Conservation (phyloP, 331 rosid species). For the Prunus yedoensis region DNA sequence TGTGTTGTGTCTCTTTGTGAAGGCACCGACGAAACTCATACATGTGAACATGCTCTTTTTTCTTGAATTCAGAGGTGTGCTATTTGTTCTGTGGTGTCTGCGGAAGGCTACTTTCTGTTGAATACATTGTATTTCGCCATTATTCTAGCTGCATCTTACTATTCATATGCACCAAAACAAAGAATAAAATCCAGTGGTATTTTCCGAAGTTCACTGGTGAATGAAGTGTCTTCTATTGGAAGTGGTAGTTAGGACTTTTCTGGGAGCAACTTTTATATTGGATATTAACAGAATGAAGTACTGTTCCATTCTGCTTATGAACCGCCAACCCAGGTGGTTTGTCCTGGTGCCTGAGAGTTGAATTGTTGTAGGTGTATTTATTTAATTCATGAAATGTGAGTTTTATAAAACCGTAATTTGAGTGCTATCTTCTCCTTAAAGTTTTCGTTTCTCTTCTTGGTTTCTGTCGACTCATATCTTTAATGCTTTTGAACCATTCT, state of each 20-base stretch:
- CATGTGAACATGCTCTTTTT: neutral
- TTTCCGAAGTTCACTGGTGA: slow-evolving; percentile 2
- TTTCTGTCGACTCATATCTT: neutral
- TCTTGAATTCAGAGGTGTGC: neutral
- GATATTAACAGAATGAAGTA: neutral
- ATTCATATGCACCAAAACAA: neutral
- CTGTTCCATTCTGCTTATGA: neutral
- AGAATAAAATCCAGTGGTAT: neutral
- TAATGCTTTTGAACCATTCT: neutral
- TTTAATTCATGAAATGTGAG: neutral
- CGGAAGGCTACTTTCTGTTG: neutral
- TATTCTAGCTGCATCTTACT: neutral
- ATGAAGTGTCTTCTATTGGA: neutral
- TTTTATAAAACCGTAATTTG: neutral
- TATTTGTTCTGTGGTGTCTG: too few relatives aligned
- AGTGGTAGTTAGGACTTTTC: neutral
- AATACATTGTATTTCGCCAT: neutral
- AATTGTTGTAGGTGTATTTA: neutral
- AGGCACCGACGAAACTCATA: neutral
- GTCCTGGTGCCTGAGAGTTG: neutral
- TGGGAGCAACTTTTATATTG: neutral
- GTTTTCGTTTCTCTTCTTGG: neutral
- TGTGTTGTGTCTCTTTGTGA: neutral
- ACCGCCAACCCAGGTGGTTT: neutral
- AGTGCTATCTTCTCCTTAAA: neutral